These are phyloP conservation scores for Psidium guajava DNA, from an alignment of 345 rosid genomes.

Conservation along the genomic window DNA sequence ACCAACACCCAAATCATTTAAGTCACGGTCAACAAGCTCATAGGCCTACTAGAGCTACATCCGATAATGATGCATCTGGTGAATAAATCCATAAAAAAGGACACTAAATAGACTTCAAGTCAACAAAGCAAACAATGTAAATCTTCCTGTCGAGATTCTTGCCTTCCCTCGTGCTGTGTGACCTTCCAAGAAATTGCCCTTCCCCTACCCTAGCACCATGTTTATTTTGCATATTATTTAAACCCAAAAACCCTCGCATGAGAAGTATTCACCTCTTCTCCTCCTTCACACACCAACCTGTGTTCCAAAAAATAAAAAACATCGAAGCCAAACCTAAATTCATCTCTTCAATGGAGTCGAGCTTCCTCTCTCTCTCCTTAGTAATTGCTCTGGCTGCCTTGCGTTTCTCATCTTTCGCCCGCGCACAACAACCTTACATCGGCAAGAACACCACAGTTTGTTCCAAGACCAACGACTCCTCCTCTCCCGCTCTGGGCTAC, in stretches of 20 bases:
- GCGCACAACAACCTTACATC: slow-evolving; percentile 20
- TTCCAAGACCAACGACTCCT: background rate
- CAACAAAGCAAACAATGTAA: background rate
- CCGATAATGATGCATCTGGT: background rate
- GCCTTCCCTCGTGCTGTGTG: background rate
- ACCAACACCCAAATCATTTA: background rate
- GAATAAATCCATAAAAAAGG: background rate
- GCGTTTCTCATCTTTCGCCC: background rate
- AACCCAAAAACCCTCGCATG: background rate
- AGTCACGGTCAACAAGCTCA: background rate
- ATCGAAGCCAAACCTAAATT: background rate
- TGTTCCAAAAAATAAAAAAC: background rate
- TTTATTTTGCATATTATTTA: background rate
- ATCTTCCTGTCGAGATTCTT: background rate
- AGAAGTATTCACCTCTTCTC: background rate
- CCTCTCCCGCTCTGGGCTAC: slow-evolving; percentile 1
- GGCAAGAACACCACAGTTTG: background rate
- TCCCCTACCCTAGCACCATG: background rate
- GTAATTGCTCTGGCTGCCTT: background rate
- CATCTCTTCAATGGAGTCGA: background rate
- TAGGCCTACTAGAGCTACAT: background rate
- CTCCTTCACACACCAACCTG: background rate
- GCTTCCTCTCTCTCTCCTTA: background rate
- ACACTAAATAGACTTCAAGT: background rate
- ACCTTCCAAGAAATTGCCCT: background rate